Evolutionary conservation across 1,139 yeast species (phyloP).

Genomic region (Taiozyma sp.): DNA sequence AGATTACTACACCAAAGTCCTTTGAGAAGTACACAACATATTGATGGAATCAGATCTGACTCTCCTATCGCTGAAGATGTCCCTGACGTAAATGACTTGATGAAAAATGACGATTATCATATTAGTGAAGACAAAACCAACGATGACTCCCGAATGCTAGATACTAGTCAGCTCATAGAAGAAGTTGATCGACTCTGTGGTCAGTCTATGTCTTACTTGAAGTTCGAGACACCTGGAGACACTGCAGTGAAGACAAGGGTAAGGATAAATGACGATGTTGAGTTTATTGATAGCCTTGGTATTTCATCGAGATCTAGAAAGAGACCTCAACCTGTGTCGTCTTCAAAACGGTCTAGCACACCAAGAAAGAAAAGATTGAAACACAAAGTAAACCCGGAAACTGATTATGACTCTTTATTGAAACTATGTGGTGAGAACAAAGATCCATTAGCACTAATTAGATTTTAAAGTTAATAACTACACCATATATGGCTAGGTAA

Average conservation of each 20-base stretch:
- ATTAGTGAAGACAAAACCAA: background rate
- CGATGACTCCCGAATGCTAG: background rate
- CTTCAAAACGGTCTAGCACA: background rate
- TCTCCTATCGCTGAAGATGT: background rate
- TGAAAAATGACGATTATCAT: background rate
- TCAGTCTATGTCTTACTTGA: background rate
- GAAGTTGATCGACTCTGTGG: background rate
- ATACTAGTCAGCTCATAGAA: background rate
- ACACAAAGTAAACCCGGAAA: conserved; percentile 6
- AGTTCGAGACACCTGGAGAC: background rate
- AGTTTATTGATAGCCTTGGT: conserved; percentile 5
- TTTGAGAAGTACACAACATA: background rate
- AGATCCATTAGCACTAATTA: conserved; percentile 18
- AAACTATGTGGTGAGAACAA: conserved; percentile 11
- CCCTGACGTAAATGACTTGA: background rate
- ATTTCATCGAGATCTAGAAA: conserved; percentile 1
- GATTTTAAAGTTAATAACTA: background rate
- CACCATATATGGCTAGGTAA: background rate
- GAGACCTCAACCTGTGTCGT: conserved; percentile 2
- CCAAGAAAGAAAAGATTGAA: conserved; percentile 4
- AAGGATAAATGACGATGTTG: conserved; percentile 15
- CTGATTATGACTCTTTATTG: conserved; percentile 6
- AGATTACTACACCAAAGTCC: background rate
- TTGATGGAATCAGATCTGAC: background rate
- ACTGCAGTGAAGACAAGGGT: conserved; percentile 8